Conservation (phyloP, 805 yeast genomes). For the Lipomyces spencermartinsiae region DNA sequence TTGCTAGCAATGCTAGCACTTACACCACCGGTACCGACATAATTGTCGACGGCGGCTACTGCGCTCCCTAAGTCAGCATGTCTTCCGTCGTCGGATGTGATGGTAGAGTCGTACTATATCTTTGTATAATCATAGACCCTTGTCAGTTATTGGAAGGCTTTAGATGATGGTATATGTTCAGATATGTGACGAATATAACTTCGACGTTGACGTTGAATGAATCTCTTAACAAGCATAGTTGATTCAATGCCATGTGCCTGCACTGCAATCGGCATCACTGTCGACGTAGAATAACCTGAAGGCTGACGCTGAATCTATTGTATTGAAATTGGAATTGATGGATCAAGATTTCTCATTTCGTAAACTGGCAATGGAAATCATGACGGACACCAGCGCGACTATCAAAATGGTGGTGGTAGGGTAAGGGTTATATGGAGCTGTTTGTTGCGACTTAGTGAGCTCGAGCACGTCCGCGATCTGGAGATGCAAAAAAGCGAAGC, state of each 20-base stretch:
- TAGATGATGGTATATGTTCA: too few species aligned
- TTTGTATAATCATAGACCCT: neutral
- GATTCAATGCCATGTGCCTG: neutral
- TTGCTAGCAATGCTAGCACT: constrained; percentile 81
- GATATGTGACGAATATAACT: neutral
- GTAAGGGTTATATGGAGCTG: neutral
- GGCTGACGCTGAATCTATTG: neutral
- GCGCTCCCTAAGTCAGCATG: constrained; percentile 28
- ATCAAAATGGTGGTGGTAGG: neutral
- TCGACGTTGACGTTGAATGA: too few species aligned
- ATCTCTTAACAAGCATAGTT: too few species aligned
- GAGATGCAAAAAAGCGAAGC: neutral
- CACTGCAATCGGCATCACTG: neutral
- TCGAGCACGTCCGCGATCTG: neutral
- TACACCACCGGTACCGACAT: constrained; percentile 82
- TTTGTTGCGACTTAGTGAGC: neutral
- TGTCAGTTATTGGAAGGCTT: neutral
- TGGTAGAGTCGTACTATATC: neutral
- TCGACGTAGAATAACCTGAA: neutral
- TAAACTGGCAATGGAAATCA: too few species aligned
- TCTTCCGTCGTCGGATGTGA: neutral
- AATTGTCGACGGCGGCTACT: constrained; percentile 70
- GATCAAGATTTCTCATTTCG: too few species aligned
- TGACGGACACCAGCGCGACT: too few species aligned
- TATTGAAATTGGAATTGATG: neutral